These are phyloP conservation scores for Saccharomyces pastorianus DNA, from an alignment of 1,139 yeast genomes.

Conservation along the genomic window DNA sequence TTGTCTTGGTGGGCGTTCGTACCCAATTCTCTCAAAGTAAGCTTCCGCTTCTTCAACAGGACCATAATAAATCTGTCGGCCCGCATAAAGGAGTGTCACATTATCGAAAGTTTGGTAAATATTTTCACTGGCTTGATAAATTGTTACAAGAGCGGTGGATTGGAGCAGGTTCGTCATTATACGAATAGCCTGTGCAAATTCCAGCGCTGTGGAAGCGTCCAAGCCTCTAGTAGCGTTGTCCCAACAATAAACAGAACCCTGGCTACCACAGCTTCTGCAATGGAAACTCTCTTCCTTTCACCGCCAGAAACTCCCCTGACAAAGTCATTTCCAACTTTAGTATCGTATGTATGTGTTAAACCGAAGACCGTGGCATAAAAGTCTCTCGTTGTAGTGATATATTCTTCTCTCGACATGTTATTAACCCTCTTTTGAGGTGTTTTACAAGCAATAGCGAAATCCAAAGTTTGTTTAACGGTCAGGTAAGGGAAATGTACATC, in stretches of 20 bases:
- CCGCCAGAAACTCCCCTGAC: conserved; percentile 63
- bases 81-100: neutral
- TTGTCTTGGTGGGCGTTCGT: neutral
- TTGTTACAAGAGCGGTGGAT: neutral
- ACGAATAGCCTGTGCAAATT: conserved; percentile 30
- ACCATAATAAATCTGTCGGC: neutral
- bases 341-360: conserved; percentile 41
- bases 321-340: conserved; percentile 54
- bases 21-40: neutral
- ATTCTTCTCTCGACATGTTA: neutral
- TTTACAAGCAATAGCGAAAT: neutral
- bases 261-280: conserved; percentile 55
- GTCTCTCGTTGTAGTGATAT: neutral
- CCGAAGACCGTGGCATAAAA: neutral
- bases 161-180: neutral
- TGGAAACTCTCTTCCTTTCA: conserved; percentile 54
- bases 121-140: neutral
- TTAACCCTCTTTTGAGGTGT: neutral
- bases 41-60: neutral
- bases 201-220: conserved; percentile 67
- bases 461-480: neutral
- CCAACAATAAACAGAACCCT: conserved; percentile 57
- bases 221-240: conserved; percentile 70
- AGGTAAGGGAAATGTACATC: too few relatives aligned
- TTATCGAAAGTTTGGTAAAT: neutral